Base-by-base conservation (phyloP, 257 asterid genomes). In the Scutellaria galericulata region DNA sequence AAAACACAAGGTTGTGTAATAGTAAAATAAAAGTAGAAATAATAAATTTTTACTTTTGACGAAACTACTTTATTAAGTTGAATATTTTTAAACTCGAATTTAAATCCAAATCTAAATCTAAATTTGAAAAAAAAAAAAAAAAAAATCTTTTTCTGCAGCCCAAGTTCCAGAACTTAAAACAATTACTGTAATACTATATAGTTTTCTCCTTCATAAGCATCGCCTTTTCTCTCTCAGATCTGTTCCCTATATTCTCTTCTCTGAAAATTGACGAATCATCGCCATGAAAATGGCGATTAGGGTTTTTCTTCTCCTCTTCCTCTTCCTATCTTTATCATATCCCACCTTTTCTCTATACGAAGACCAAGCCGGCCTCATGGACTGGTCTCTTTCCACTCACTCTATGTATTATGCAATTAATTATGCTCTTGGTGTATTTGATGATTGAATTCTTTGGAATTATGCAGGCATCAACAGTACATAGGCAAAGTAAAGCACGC, bases 291-390 rank as follows among this genome's bases (percentile, higher is more conserved):
- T 81, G 97, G 93, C 90, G 90, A 83, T 88, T 87, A 86, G 90
- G 86, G 88, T 55, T 87, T 83, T 53, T 15, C 82, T 86, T 64
- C 76, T 85, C 3, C 76, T 86, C 37, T 37, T 87, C 58, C 0
- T 87, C 46, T 52, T 84, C 69, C 40, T 85, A 9, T 74, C 82
- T 11, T 79, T 80, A 10, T 70, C 81, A 11, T 78, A 59, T 56
- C 80, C 83, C 14, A 59, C 88, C 18, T 58, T 84, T n/a, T 87
- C 95, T 55, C 81, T 93, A 15, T 86, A 83, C 45, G 88, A 91
- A 84, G 98, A 94, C 70, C 98, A 94, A 89, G 97, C 83, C 82
- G 97, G 98, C 70, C 91, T 91, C 82, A 82, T 86, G 94, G 97
- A 94, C 78, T 91, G 97, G 98, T 94, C 20, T 53, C 57, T 66